Evolutionary conservation across 2,329 filamentous ascomycete species (phyloP).

Genomic region (Ascochyta koolunga): DNA sequence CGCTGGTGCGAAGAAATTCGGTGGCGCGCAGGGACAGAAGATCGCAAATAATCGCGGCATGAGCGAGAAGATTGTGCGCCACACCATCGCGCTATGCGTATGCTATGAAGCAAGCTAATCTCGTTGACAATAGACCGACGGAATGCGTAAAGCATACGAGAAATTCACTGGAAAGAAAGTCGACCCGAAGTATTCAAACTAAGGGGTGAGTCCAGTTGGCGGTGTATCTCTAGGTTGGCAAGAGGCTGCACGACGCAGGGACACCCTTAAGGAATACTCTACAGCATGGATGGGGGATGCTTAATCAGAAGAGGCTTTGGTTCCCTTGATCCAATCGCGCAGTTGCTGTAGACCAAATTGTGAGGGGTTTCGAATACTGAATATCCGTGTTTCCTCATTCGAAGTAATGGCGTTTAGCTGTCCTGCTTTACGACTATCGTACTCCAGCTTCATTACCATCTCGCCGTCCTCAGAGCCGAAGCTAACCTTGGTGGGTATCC

Average conservation of each 20-base stretch:
- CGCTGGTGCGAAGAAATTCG: slow-evolving; percentile 54
- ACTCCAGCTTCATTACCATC: slow-evolving; percentile 7
- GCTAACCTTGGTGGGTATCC: slow-evolving; percentile 7
- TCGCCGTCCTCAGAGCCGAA: slow-evolving; percentile 5
- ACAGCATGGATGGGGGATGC: too few species aligned
- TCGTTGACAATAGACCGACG: slow-evolving; percentile 50
- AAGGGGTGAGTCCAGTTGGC: too few species aligned
- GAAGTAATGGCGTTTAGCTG: neutral
- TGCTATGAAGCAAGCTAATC: neutral
- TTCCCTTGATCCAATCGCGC: neutral
- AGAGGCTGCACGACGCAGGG: too few species aligned
- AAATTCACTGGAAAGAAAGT: slow-evolving; percentile 58
- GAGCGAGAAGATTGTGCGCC: slow-evolving; percentile 48
- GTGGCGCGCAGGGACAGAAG: slow-evolving; percentile 42
- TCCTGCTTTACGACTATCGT: neutral
- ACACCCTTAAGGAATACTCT: too few species aligned
- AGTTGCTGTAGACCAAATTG: slow-evolving; percentile 3
- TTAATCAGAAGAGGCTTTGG: neutral
- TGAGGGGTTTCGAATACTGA: slow-evolving; percentile 2
- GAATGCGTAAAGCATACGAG: slow-evolving; percentile 56
- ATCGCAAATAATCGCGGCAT: slow-evolving; percentile 48
- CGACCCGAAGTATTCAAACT: slow-evolving; percentile 57
- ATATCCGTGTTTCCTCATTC: neutral
- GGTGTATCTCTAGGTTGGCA: too few species aligned
- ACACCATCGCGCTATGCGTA: neutral